Base-by-base conservation (phyloP, 2,329 filamentous ascomycete species). In the Lachnellula hyalina region DNA sequence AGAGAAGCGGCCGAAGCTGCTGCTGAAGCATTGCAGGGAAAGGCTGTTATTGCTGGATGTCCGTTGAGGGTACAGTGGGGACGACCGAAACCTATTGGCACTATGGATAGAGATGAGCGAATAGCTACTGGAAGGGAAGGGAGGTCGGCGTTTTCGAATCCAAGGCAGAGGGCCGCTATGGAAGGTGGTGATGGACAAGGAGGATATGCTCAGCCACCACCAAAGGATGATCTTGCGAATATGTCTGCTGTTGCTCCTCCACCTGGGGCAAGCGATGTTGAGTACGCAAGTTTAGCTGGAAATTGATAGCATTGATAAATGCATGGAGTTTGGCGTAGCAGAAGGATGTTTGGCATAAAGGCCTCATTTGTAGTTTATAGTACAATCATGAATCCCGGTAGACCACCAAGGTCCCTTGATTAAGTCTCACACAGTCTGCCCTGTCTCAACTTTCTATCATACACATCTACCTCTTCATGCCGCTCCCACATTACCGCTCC, bases 41-140 rank as follows among this genome's bases (percentile, higher is more conserved):
- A 87, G 58, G 90, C 91, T 0, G 83, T 97, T 6, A 89, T 99
- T 65, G 86, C 91, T 36, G 94, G 94, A 3, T 96, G 93, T 65
- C 94, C 94, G 0, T 73, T 99, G 57, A 80, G 93, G 34, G 85
- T 99, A 17, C 86, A 91, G 60, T 99, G 94, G 94, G 93, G 92
- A 15, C 87, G 89, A 68, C 93, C 95, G 15, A 94, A 91, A 75
- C 87, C 93, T 1, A 79, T 99, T 53, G 94, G 96, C 54, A 95
- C 84, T 23, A 88, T 97, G 84, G 89, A 96, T 60, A 86, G 87
- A 58, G 91, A 96, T 52, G 83, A 96, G 70, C 82, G 93, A 44
- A 79, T 87, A 62, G 82, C 87, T 66, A 90, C 96, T 76, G 84
- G 92, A 21, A 82, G 85, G 36, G 90, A 95, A 65, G 93, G 88